Evolutionary conservation across 768 basidiomycete species (phyloP).

Genomic region (Brasilioporus rufonigricans): DNA sequence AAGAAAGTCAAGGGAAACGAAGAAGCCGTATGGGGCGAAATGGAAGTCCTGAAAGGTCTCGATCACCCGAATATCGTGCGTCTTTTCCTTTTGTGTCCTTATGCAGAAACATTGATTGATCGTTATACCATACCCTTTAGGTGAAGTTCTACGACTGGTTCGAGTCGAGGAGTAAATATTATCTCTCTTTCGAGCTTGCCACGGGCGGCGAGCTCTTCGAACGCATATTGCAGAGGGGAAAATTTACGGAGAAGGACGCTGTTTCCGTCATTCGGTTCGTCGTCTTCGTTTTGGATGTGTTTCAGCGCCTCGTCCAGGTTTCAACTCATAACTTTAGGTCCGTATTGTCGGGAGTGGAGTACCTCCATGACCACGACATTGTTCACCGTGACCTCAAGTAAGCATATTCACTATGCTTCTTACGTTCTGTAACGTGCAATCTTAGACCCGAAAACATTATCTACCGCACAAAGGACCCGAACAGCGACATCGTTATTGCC

Average conservation of each 20-base stretch:
- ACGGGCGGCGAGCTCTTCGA: constrained; percentile 95
- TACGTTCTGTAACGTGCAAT: not conserved
- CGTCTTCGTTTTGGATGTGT: not conserved
- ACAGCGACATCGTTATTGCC: constrained; percentile 90
- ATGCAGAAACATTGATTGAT: not conserved
- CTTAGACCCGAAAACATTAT: constrained; percentile 92
- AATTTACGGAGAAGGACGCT: constrained; percentile 93
- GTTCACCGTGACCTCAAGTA: constrained; percentile 97
- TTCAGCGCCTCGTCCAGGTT: not conserved
- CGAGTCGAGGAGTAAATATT: constrained; percentile 91
- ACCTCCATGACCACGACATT: constrained; percentile 89
- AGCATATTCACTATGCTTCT: constrained; percentile 16
- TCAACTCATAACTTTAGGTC: constrained; percentile 45
- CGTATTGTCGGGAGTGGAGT: constrained; percentile 79
- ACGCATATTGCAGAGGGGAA: constrained; percentile 78
- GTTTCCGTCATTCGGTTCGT: constrained; percentile 70
- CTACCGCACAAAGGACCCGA: constrained; percentile 70
- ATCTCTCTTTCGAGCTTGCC: constrained; percentile 93
- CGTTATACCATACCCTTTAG: constrained; percentile 36
- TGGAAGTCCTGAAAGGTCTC: constrained; percentile 86
- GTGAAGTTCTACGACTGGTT: constrained; percentile 98
- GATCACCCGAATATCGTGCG: constrained; percentile 90
- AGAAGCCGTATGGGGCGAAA: constrained; percentile 85
- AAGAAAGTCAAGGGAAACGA: constrained; percentile 95
- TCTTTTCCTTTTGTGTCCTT: constrained; percentile 5